Conservation (phyloP, 1,284 basidiomycete genomes). For the Phaffia rhodozyma region DNA sequence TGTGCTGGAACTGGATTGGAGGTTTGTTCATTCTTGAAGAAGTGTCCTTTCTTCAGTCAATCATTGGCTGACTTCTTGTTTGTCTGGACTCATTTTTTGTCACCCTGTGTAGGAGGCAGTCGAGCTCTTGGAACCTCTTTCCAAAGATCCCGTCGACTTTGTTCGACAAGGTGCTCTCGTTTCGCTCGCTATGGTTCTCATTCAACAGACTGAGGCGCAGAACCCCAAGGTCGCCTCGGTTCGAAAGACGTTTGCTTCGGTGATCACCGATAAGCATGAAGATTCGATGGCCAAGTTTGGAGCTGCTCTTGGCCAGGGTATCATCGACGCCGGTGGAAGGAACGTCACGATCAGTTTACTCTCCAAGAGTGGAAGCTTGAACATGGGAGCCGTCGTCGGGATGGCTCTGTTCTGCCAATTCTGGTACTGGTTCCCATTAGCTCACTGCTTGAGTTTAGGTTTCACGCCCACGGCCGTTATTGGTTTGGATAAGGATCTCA, state of each 20-base stretch:
- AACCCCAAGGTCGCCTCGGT: conserved; percentile 66
- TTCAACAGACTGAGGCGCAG: conserved; percentile 83
- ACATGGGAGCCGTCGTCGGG: conserved; percentile 85
- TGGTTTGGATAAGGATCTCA: conserved; percentile 69
- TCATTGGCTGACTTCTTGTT: neutral
- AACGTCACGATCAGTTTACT: conserved; percentile 88
- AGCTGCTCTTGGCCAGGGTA: conserved; percentile 82
- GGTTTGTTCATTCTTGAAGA: conserved; percentile 36
- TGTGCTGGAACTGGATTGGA: conserved; percentile 93
- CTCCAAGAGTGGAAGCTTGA: conserved; percentile 76
- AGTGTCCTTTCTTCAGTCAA: neutral
- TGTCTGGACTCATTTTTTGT: neutral
- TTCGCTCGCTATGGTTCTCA: conserved; percentile 86
- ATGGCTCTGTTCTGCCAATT: conserved; percentile 95
- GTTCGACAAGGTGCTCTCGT: conserved; percentile 95
- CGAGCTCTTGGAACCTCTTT: conserved; percentile 90
- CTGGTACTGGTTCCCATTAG: conserved; percentile 98
- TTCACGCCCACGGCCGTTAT: conserved; percentile 92
- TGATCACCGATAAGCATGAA: conserved; percentile 88
- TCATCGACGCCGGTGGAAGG: conserved; percentile 90
- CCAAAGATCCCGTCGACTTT: conserved; percentile 90
- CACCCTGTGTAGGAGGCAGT: conserved; percentile 55
- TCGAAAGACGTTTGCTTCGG: conserved; percentile 71
- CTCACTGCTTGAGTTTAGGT: conserved; percentile 81
- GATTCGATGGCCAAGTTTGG: conserved; percentile 96